A percentile compares a stretch with the other conserved stretches of the same genome.
Evolutionary conservation across 768 basidiomycete species (phyloP).

Genomic region (Mycena rebaudengoi): DNA sequence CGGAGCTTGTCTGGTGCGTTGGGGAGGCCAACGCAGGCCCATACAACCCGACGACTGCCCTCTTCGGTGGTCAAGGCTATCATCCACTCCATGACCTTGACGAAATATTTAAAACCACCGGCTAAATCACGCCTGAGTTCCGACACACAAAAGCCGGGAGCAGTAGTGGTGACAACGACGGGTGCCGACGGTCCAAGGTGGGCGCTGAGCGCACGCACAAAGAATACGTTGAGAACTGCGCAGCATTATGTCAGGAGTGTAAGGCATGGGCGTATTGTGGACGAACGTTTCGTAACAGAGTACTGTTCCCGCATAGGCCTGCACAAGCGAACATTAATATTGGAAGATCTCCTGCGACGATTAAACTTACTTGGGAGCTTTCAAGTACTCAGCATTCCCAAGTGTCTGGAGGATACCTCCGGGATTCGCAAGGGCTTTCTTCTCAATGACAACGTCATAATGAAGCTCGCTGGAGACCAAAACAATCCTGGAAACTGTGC

Average conservation of each 20-base stretch:
- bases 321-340: not conserved
- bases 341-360: too few species aligned
- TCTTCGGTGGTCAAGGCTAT: slow-evolving; percentile 5
- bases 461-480: slow-evolving; percentile 41
- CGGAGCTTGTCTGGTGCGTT: not conserved
- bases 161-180: slow-evolving; percentile 33
- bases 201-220: slow-evolving; percentile 36
- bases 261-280: not conserved
- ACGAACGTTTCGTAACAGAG: slow-evolving; percentile 35
- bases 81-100: not conserved
- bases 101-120: not conserved
- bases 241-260: not conserved
- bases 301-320: slow-evolving; percentile 35
- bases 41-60: slow-evolving; percentile 8
- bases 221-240: slow-evolving; percentile 42
- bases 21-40: not conserved
- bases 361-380: slow-evolving; percentile 22
- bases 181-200: slow-evolving; percentile 28
- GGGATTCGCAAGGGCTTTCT: slow-evolving; percentile 28
- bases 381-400: slow-evolving; percentile 29
- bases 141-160: slow-evolving; percentile 43
- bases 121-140: slow-evolving; percentile 26
- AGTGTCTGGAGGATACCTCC: slow-evolving; percentile 36
- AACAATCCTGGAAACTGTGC: slow-evolving; percentile 33
- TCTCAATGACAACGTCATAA: slow-evolving; percentile 23